Base-by-base conservation (phyloP, 2,329 filamentous ascomycete species). In the Colletotrichum tanaceti region DNA sequence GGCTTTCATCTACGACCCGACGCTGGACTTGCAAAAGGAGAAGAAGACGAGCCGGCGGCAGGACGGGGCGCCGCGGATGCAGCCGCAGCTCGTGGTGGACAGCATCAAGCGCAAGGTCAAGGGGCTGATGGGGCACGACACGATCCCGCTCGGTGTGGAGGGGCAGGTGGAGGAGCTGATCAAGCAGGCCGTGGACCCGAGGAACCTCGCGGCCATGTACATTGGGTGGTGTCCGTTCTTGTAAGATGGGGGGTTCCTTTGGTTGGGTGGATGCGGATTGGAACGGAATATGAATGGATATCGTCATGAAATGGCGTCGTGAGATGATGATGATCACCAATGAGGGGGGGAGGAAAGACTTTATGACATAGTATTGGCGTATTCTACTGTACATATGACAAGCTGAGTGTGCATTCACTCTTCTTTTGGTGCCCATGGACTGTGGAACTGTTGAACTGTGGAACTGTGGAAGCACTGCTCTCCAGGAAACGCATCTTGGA, bases 131-230 rank as follows among this genome's bases (percentile, higher is more conserved):
- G 89, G 90, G 4, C 91, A 93, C 2, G 95, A 99, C 83, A 95
- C 90, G 71, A 96, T 99, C 63, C 95, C 96, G 50, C 82, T 99
- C 71, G 94, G 94, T 35, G 94, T 98, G 2, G 96, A 98, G 79
- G 96, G 97, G 0, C 96, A 99, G 82, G 96, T 98, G n/a, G 93
- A 98, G 78, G 93, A 97, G 79, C 80, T 99, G 79, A 96, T 99
- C 73, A 89, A 91, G 77, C 90, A 95, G 81, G 96, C 97, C 41
- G 92, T 91, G 24, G 90, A 94, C 78, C 88, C 91, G 65, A 87
- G 82, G 75, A 97, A 96, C 78, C 79, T 99, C 79, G 89, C 93
- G 20, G 89, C 90, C 46, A 99, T 99, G 97, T 99, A 98, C 80
- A 97, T 98, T 80, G 96, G 96, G 22, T 98, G 95, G 95, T 88